Evolutionary conservation across 2,329 filamentous ascomycete genomes (phyloP).

Genomic region (Arthrobotrys sphaeroides): DNA sequence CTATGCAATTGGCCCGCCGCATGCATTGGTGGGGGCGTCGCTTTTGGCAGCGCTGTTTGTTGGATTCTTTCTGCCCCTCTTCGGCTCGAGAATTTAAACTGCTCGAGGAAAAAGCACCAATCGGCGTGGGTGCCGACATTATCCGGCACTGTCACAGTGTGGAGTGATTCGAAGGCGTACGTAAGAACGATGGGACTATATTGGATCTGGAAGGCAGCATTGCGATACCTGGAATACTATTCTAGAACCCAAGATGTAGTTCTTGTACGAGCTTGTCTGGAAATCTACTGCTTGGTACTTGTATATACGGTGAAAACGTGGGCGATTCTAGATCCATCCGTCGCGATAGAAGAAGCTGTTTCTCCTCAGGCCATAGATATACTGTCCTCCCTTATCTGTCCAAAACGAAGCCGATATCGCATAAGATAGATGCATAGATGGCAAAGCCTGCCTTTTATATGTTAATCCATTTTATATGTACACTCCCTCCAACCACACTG

Average conservation of each 20-base stretch:
- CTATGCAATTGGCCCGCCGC: no score
- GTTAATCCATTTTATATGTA: slow-evolving; percentile 28
- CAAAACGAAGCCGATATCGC: neutral
- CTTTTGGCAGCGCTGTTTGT: slow-evolving; percentile 36
- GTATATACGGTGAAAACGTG: no score
- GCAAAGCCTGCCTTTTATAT: slow-evolving; percentile 18
- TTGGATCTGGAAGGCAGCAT: neutral
- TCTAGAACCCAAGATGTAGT: no score
- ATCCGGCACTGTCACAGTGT: neutral
- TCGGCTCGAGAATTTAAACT: neutral
- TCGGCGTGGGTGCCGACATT: neutral
- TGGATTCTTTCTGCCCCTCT: slow-evolving; percentile 40
- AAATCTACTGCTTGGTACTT: no score
- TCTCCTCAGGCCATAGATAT: no score
- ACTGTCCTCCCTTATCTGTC: neutral
- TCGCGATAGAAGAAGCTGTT: no score
- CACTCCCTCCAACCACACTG: slow-evolving; percentile 4
- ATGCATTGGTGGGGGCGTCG: slow-evolving; percentile 40
- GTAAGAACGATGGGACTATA: neutral
- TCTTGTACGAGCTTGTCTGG: no score
- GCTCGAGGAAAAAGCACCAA: neutral
- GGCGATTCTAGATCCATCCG: no score
- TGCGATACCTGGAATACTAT: neutral
- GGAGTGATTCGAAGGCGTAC: neutral
- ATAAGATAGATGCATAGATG: neutral